Base-by-base conservation (phyloP, 192 early-diverging fungal species). In the Dimargaris cristalligena region DNA sequence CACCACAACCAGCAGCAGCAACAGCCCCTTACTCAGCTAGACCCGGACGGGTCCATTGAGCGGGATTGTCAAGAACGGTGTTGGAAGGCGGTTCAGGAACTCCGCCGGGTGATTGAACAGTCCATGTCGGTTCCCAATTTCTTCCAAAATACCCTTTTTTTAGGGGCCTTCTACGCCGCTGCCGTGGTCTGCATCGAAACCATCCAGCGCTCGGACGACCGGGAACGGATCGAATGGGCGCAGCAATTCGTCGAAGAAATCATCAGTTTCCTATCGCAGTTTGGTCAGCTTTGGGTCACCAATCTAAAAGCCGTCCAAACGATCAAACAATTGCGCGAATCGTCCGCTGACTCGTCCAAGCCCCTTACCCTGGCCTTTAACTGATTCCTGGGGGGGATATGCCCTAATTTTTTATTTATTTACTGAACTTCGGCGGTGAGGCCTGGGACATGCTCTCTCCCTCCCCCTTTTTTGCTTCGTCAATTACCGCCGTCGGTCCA, bases 261-360 rank as follows among this genome's bases (percentile, higher is more conserved):
- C 22, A 34, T 34, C 10, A 34, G 16, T 16, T 25, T 57, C 23
- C 32, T 57, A 16, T 32, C 55, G 22, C 55, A 57, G 20, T 34
- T 57, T 14, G 55, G 55, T 3, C 34, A 57, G 35, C 55, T 57
- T 4, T 57, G 55, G 55, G 4, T 57, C 28, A 38, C 32, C 33
- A 57, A 57, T 34, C 33, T 57, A 0, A 38, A 57, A 1, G 55
- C 33, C 33, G 55, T 35, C 6, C 55, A 38, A 9, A 57, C 32
- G 0, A 34, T 57, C n/a, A 22, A 30, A 34, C n/a, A 57, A n/a
- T 4, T 57, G 35, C 33, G 16, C 22, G 23, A 6, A 41, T 41
- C 38, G 38, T 10, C 38, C 38, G 16, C 6, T 41, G 38, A 6
- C 38, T 10, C 6, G 38, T 16, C 8, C 8, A 10, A 10, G 38